Conservation (phyloP, 23 red algal genomes). For the Pyropia yezoensis region DNA sequence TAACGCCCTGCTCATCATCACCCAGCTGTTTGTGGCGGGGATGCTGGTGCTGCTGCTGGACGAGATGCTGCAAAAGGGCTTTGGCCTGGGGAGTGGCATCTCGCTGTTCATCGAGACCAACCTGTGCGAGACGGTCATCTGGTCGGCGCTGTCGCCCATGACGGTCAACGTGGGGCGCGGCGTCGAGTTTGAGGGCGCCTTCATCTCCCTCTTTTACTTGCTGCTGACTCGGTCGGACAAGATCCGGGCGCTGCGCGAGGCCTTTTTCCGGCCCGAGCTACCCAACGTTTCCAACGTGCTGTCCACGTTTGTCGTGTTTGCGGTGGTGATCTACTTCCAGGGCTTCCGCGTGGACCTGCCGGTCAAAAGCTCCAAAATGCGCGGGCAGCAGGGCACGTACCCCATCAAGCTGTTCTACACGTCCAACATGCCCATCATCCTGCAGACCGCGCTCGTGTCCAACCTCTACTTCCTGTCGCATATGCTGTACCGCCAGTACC, state of each 20-base stretch:
- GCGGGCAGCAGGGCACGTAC: conserved; percentile 79
- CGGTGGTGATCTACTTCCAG: conserved; percentile 98
- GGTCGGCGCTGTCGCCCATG: conserved; percentile 89
- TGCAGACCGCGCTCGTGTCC: conserved; percentile 94
- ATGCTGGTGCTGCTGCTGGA: conserved; percentile 96
- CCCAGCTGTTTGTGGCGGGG: conserved; percentile 92
- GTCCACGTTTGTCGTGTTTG: conserved; percentile 90
- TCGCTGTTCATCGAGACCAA: conserved; percentile 99
- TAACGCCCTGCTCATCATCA: conserved; percentile 80
- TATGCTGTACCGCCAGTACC: conserved; percentile 77
- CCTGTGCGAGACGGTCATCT: conserved; percentile 95
- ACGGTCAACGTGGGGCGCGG: conserved; percentile 97
- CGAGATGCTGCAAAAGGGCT: conserved; percentile 97
- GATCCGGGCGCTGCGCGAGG: conserved; percentile 80
- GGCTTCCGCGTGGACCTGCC: conserved; percentile 93
- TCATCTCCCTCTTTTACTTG: conserved; percentile 96
- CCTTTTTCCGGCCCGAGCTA: conserved; percentile 90
- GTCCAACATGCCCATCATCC: conserved; percentile 97
- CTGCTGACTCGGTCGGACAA: conserved; percentile 87
- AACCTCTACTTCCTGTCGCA: conserved; percentile 99
- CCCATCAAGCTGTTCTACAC: conserved; percentile 99
- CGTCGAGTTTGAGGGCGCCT: conserved; percentile 96
- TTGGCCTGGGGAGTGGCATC: conserved; percentile 94
- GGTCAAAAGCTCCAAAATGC: conserved; percentile 75
- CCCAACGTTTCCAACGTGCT: conserved; percentile 96